Percentiles rank a stretch among this genome's conserved stretches.
Evolutionary conservation across 371 early-diverging fungal genomes (phyloP).

Genomic region (Blakeslea trispora): DNA sequence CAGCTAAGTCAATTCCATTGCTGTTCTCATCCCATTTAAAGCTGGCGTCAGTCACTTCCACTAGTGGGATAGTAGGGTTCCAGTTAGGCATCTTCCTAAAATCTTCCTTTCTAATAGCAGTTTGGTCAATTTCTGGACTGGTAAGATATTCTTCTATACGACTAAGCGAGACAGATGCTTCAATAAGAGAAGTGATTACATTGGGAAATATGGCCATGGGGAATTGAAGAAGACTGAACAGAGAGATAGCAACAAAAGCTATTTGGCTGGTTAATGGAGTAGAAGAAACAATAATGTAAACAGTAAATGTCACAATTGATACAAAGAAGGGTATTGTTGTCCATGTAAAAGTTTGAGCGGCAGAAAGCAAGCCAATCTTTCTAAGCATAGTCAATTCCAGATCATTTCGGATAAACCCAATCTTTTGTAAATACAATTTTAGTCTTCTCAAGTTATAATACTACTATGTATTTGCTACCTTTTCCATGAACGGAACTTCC

Average conservation of each 20-base stretch:
- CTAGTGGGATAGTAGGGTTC: slow-evolving; percentile 22
- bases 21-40: slow-evolving; percentile 19
- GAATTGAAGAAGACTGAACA: slow-evolving; percentile 88
- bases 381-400: slow-evolving; percentile 67
- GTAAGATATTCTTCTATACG: slow-evolving; percentile 72
- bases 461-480: slow-evolving; percentile 19
- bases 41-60: slow-evolving; percentile 16
- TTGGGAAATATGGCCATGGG: slow-evolving; percentile 68
- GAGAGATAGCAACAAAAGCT: slow-evolving; percentile 79
- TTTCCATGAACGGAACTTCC: slow-evolving; percentile 32
- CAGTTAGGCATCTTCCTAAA: slow-evolving; percentile 26
- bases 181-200: slow-evolving; percentile 59
- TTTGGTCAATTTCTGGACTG: slow-evolving; percentile 69
- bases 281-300: slow-evolving; percentile 56
- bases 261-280: slow-evolving; percentile 60
- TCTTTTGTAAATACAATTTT: slow-evolving; percentile 17
- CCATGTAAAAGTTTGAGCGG: slow-evolving; percentile 55
- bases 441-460: slow-evolving; percentile 10
- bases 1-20: slow-evolving; percentile 13
- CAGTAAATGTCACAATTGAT: slow-evolving; percentile 73
- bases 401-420: slow-evolving; percentile 68
- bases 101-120: slow-evolving; percentile 44
- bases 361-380: slow-evolving; percentile 57
- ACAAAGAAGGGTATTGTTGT: slow-evolving; percentile 81
- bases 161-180: slow-evolving; percentile 72